A percentile compares a stretch with the other conserved stretches of the same genome.
These are phyloP conservation scores for Cydonia oblonga DNA, from an alignment of 331 rosid genomes.

Conservation along the genomic window DNA sequence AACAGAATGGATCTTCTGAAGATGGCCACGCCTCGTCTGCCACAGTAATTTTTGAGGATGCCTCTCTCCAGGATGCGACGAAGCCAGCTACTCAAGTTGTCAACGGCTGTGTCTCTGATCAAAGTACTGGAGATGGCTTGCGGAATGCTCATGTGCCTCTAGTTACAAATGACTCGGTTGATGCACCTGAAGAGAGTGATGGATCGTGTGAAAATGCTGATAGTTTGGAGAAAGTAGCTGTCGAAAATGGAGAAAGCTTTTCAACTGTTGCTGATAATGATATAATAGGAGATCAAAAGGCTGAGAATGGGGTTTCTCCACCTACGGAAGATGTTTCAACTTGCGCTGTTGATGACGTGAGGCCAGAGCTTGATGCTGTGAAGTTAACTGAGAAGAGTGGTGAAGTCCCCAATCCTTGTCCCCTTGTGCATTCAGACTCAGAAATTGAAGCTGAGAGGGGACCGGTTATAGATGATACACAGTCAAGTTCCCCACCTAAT, in stretches of 20 bases:
- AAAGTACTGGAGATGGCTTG: conserved; percentile 8
- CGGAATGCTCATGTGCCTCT: conserved; percentile 1
- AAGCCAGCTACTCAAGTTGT: background rate
- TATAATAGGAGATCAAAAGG: background rate
- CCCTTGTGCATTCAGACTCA: background rate
- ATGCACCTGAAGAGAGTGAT: conserved; percentile 3
- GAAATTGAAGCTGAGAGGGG: background rate
- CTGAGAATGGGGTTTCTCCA: conserved; percentile 2
- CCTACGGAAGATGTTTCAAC: conserved; percentile 6
- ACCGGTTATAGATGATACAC: background rate
- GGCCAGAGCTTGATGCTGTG: conserved; percentile 4
- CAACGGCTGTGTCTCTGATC: background rate
- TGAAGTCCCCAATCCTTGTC: conserved; percentile 6
- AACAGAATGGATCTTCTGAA: conserved; percentile 9
- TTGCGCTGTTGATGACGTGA: conserved; percentile 7
- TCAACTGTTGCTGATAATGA: conserved; percentile 2
- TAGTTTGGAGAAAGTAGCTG: background rate
- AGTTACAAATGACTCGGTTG: conserved; percentile 6
- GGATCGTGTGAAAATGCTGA: conserved; percentile 5
- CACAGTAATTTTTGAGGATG: background rate
- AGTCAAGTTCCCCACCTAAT: background rate
- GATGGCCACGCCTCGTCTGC: background rate
- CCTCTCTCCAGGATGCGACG: background rate
- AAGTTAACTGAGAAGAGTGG: background rate
- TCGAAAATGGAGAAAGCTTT: conserved; percentile 9